phyloP scores from a whole-genome alignment of 805 yeast species.

The Kluyveromyces wickerhamii region DNA sequence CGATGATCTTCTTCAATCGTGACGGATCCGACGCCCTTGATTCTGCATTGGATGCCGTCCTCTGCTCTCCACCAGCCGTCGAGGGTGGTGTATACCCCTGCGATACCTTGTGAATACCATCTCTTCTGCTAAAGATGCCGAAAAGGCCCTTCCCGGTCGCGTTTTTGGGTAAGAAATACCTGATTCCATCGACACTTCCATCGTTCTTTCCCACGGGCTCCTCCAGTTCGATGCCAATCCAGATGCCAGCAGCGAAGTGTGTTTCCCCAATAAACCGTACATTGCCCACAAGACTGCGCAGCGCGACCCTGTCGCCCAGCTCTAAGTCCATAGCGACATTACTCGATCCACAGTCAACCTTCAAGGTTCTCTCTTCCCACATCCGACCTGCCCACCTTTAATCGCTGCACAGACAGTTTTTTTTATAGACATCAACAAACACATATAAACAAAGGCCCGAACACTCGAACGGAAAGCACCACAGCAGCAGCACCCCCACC shows the following conservation, averaged over 20 bases:
- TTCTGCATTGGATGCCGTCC: no score
- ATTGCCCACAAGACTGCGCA: conserved; percentile 36
- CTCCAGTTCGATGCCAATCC: conserved; percentile 80
- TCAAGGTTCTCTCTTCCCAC: no score
- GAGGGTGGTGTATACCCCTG: neutral
- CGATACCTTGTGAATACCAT: conserved; percentile 22
- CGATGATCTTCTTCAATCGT: conserved; percentile 29
- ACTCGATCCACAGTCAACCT: no score
- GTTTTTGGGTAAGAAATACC: conserved; percentile 49
- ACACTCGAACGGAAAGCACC: neutral
- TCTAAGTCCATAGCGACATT: conserved; percentile 5
- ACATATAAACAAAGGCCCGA: conserved; percentile 1
- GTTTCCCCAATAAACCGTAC: conserved; percentile 48
- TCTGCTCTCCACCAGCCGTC: neutral
- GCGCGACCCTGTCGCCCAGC: conserved; percentile 30
- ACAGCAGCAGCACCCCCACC: no score
- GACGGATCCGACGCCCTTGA: neutral
- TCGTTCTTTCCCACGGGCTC: conserved; percentile 75
- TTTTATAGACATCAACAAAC: neutral
- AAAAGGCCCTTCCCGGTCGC: conserved; percentile 41
- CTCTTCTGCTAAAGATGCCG: conserved; percentile 43
- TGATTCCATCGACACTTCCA: conserved; percentile 56
- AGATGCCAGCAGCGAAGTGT: conserved; percentile 52
- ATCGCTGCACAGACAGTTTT: no score
- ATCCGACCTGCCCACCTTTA: no score